These are phyloP conservation scores for Ormosia emarginata DNA, from an alignment of 306 rosid genomes.

Conservation along the genomic window DNA sequence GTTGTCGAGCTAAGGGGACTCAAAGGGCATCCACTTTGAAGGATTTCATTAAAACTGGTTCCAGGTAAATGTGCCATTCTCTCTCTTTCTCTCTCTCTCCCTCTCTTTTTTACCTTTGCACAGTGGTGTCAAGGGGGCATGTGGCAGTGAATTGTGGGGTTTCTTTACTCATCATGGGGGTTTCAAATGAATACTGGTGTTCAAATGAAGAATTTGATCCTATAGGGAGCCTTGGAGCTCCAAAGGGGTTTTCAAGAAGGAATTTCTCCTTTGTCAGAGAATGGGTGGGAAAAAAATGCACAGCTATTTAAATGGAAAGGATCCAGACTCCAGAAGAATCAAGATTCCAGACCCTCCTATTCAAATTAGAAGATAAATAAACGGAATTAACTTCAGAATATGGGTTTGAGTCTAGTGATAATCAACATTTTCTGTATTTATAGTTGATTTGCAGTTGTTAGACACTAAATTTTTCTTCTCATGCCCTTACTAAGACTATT, in stretches of 20 bases:
- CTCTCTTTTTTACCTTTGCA: neutral
- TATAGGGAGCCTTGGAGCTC: neutral
- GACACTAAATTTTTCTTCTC: neutral
- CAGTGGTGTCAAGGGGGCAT: neutral
- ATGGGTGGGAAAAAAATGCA: neutral
- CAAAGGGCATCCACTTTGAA: constrained; percentile 75
- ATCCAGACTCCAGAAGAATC: neutral
- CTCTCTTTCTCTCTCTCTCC: neutral
- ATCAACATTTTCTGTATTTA: neutral
- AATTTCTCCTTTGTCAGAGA: neutral
- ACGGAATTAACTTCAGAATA: neutral
- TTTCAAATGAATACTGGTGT: neutral
- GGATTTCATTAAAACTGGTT: constrained; percentile 82
- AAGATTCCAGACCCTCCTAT: neutral
- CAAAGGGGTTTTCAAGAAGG: neutral
- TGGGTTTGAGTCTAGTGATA: neutral
- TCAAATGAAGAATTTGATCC: neutral
- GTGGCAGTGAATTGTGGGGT: neutral
- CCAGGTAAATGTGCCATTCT: constrained; percentile 45
- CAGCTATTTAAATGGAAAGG: neutral
- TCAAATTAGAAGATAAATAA: neutral
- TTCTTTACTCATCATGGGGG: neutral
- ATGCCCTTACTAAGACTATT: neutral
- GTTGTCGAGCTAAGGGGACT: constrained; percentile 89
- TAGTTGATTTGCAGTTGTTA: neutral